These are phyloP conservation scores for Immersiporthe knoxdaviesiana DNA, from an alignment of 2,329 filamentous ascomycete species.

Conservation along the genomic window DNA sequence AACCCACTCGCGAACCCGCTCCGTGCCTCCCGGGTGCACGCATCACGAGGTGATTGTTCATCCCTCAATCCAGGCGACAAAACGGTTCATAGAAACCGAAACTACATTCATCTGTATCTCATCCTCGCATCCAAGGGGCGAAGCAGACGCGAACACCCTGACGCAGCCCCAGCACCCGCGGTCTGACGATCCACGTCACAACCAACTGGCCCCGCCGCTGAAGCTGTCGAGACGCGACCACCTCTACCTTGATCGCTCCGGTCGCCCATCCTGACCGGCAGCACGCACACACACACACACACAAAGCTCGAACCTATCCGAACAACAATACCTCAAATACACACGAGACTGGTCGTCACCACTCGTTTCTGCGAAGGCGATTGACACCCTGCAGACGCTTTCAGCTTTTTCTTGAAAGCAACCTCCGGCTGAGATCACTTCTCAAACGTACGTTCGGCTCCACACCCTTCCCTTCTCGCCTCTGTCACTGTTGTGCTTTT, in stretches of 20 bases:
- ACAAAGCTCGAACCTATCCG: not conserved
- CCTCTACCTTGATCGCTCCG: not conserved
- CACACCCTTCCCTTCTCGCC: conserved; percentile 12
- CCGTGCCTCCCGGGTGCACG: conserved; percentile 24
- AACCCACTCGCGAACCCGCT: conserved; percentile 21
- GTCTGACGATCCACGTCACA: conserved; percentile 29
- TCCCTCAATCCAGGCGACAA: conserved; percentile 20
- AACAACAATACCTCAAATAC: conserved; percentile 2
- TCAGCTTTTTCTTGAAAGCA: conserved; percentile 24
- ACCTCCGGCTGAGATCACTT: conserved; percentile 32
- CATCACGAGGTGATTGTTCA: conserved; percentile 14
- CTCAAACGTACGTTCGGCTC: conserved; percentile 27
- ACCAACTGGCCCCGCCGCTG: conserved; percentile 26
- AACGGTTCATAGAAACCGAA: conserved; percentile 22
- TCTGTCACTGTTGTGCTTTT: not conserved
- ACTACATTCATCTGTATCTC: conserved; percentile 17
- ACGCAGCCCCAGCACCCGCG: conserved; percentile 20
- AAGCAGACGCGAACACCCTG: conserved; percentile 20
- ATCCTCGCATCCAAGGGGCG: conserved; percentile 14
- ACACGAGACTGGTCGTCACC: conserved; percentile 8
- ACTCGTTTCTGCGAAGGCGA: conserved; percentile 19
- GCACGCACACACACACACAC: conserved; percentile 4
- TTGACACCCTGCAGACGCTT: conserved; percentile 28
- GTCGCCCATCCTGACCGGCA: conserved; percentile 14
- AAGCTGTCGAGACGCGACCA: conserved; percentile 30